Base-by-base conservation (phyloP, 352 stramenopile species). In the Nothophytophthora sp. region DNA sequence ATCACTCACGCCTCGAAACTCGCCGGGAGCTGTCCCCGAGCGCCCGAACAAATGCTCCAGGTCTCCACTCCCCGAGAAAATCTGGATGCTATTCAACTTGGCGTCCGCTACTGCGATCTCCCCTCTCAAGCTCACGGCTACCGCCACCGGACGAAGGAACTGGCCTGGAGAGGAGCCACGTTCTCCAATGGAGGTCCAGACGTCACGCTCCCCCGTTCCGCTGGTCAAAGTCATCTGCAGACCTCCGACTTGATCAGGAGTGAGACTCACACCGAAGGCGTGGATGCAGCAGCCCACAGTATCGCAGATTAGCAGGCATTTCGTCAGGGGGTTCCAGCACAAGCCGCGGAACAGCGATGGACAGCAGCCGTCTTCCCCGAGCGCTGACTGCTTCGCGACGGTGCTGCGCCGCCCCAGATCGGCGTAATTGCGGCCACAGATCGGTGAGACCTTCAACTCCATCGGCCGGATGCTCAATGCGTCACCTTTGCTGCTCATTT, bases 81-180 rank as follows among this genome's bases (percentile, higher is more conserved):
- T 56, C 38, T 81, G 63, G n/a, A 88, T 60, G 5, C 76, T 66
- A 29, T 73, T 76, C 3, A 86, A 41, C 39, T 83, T 81, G n/a
- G 39, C 37, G 23, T 90, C 78, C 5, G 61, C 77, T 18, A 90
- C 69, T 0, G 72, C 78, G 24, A 90, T 72, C 40, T 87, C 70
- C 3, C 73, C 76, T 33, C 70, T 42, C 3, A 64, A 27, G 13
- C 69, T 90, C 8, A 86, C 65, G 27, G 81, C 73, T 6, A 88
- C 63, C 5, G 76, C 74, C 7, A 76, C 60, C 10, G 76, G 79
- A 29, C 54, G 44, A 35, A 70, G 15, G 30, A 90, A 90, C 28
- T 85, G 74, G 19, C 73, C 76, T 16, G 63, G 53, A 0, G 49
- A 50, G 3, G 41, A 71, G 9, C 79, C 79, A 19, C 37, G 59